Evolutionary conservation across 805 yeast genomes (phyloP).

Genomic region (Ogataea pignaliae): DNA sequence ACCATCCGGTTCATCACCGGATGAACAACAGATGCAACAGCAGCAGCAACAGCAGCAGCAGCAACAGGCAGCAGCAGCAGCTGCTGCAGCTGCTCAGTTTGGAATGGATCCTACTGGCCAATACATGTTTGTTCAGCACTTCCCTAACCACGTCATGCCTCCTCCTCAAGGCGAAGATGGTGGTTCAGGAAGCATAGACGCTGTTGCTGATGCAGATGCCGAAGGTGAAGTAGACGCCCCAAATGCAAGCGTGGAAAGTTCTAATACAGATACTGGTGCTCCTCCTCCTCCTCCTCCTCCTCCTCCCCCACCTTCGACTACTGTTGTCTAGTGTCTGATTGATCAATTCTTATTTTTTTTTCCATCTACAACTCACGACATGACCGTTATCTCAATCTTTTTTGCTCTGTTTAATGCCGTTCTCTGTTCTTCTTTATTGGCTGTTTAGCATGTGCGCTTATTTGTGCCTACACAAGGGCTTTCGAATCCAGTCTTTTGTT

Average conservation of each 20-base stretch:
- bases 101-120: slow-evolving; percentile 27
- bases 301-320: too few relatives aligned
- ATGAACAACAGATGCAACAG: slow-evolving; percentile 3
- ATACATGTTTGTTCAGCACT: slow-evolving; percentile 25
- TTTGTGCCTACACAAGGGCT: too few relatives aligned
- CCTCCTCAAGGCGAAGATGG: neutral
- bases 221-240: neutral
- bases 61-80: neutral
- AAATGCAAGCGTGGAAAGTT: neutral
- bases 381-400: too few relatives aligned
- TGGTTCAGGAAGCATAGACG: neutral
- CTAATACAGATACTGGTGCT: neutral
- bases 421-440: too few relatives aligned
- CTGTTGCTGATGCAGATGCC: neutral
- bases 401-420: too few relatives aligned
- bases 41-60: neutral
- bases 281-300: too few relatives aligned
- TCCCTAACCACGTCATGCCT: slow-evolving; percentile 17
- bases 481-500: too few relatives aligned
- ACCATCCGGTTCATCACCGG: slow-evolving; percentile 7
- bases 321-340: too few relatives aligned
- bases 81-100: slow-evolving; percentile 17
- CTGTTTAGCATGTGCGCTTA: too few relatives aligned
- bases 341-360: too few relatives aligned
- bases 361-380: too few relatives aligned